phyloP scores from a whole-genome alignment of 345 rosid genomes.

The Citrus australasica region DNA sequence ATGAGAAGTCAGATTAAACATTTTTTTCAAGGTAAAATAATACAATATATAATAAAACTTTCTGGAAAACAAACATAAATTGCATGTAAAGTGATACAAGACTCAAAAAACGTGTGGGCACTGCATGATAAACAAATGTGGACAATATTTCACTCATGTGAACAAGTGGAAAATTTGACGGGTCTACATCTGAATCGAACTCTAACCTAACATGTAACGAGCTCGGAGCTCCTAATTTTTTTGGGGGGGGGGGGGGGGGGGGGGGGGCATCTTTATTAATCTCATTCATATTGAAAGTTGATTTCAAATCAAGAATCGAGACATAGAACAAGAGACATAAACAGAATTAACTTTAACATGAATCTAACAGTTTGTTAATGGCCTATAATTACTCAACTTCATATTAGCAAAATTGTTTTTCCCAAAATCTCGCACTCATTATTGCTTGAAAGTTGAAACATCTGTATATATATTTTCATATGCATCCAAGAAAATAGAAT shows the following conservation, averaged over 20 bases:
- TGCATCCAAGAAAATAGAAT: background rate
- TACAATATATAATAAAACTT: background rate
- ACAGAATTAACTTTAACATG: background rate
- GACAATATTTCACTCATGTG: background rate
- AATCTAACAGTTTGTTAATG: background rate
- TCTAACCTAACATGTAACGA: too few species aligned
- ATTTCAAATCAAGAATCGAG: background rate
- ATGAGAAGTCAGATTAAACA: too few species aligned
- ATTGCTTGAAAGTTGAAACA: background rate
- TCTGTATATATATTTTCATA: too few species aligned
- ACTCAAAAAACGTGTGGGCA: background rate
- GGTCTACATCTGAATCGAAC: too few species aligned
- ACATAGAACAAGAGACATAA: background rate
- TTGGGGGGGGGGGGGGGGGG: too few species aligned
- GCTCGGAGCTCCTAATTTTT: too few species aligned
- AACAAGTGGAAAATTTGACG: background rate
- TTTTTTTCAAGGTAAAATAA: background rate
- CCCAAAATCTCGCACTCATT: background rate
- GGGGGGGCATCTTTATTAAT: background rate
- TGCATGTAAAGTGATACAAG: background rate
- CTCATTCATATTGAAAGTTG: background rate
- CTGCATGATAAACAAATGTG: background rate
- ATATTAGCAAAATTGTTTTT: background rate
- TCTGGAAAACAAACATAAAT: background rate
- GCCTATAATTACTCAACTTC: background rate